Percentiles rank a stretch among this genome's conserved stretches.
phyloP scores from a whole-genome alignment of 192 early-diverging fungal genomes.

The Coemansia sp. region DNA sequence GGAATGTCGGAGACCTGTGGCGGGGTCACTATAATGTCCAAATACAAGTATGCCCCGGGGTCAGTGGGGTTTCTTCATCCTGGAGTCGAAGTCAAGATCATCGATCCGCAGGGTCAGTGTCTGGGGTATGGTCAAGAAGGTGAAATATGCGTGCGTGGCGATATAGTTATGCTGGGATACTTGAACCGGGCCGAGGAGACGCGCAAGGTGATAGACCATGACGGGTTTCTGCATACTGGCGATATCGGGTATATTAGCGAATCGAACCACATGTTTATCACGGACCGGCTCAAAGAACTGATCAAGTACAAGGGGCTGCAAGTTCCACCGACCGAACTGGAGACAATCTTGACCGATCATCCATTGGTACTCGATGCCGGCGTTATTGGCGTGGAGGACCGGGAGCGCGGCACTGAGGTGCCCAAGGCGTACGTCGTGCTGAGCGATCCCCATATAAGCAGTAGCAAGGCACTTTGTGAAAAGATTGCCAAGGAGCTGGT shows the following conservation, averaged over 20 bases:
- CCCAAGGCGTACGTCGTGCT: slow-evolving; percentile 76
- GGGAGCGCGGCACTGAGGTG: slow-evolving; percentile 62
- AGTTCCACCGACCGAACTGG: slow-evolving; percentile 86
- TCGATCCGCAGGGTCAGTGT: slow-evolving; percentile 66
- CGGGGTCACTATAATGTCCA: slow-evolving; percentile 19
- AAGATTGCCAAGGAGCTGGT: neutral
- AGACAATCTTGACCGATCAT: slow-evolving; percentile 68
- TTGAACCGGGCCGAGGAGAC: slow-evolving; percentile 76
- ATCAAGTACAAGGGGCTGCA: slow-evolving; percentile 89
- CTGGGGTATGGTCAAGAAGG: slow-evolving; percentile 62
- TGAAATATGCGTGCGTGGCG: slow-evolving; percentile 80
- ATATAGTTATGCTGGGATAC: slow-evolving; percentile 84
- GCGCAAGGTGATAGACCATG: slow-evolving; percentile 60
- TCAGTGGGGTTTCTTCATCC: slow-evolving; percentile 68
- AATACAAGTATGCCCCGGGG: slow-evolving; percentile 30
- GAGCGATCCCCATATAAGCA: neutral
- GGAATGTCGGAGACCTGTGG: slow-evolving; percentile 62
- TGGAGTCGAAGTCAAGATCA: slow-evolving; percentile 67
- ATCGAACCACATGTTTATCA: slow-evolving; percentile 60
- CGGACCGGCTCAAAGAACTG: slow-evolving; percentile 81
- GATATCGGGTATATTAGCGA: slow-evolving; percentile 74
- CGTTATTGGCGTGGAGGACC: slow-evolving; percentile 65
- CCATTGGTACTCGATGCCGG: slow-evolving; percentile 64
- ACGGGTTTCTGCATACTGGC: slow-evolving; percentile 80
- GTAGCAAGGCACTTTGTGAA: neutral